phyloP scores from a whole-genome alignment of 192 early-diverging fungal species.

The Entomortierella parvispora region DNA sequence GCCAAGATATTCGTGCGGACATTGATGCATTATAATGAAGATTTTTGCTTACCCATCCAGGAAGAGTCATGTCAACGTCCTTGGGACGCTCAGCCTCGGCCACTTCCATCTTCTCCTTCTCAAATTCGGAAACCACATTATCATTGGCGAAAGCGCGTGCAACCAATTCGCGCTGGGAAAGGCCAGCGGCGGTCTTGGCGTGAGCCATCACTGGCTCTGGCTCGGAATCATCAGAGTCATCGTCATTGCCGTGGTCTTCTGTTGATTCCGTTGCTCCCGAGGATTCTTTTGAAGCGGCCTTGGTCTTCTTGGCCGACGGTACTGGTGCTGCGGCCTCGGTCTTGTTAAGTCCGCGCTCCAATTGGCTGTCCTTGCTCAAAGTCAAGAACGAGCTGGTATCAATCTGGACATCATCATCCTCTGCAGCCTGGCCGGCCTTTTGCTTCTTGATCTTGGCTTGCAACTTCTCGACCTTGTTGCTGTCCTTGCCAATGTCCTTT shows the following conservation, averaged over 20 bases:
- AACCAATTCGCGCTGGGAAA: conserved; percentile 84
- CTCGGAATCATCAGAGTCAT: conserved; percentile 48
- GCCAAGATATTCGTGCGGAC: too few species aligned
- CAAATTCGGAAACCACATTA: conserved; percentile 89
- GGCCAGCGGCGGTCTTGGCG: conserved; percentile 62
- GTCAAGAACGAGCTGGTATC: conserved; percentile 75
- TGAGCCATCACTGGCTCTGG: conserved; percentile 64
- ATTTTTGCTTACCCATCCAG: conserved; percentile 79
- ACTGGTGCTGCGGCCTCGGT: conserved; percentile 3
- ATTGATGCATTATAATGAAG: neutral
- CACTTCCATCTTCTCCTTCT: conserved; percentile 79
- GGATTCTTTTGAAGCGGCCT: neutral
- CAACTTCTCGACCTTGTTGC: conserved; percentile 71
- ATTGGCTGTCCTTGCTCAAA: conserved; percentile 54
- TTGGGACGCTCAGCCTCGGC: conserved; percentile 82
- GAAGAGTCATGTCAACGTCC: conserved; percentile 85
- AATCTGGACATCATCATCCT: conserved; percentile 73
- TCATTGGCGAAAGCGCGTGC: conserved; percentile 96
- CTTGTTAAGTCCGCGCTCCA: conserved; percentile 42
- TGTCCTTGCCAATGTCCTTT: conserved; percentile 58
- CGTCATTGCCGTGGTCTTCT: conserved; percentile 40
- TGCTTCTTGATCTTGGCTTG: conserved; percentile 73
- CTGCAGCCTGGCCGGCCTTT: conserved; percentile 52
- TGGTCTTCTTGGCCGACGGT: conserved; percentile 13
- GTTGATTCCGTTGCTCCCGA: conserved; percentile 17